These are phyloP conservation scores for Wickerhamomyces xylosicus DNA, from an alignment of 805 yeast genomes.

Conservation along the genomic window DNA sequence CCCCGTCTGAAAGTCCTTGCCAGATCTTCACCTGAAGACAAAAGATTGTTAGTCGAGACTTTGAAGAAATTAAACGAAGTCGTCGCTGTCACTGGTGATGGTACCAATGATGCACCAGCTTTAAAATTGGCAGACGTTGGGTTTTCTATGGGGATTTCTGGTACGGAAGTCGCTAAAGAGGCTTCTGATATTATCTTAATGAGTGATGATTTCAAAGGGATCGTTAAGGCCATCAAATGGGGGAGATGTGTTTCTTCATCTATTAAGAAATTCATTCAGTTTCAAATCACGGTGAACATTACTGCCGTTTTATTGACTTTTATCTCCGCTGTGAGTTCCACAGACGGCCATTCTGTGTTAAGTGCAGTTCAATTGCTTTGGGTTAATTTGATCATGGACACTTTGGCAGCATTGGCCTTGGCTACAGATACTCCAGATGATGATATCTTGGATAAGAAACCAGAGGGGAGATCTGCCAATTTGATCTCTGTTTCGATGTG, in stretches of 20 bases:
- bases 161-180: conserved; percentile 98
- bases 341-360: conserved; percentile 73
- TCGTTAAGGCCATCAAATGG: conserved; percentile 96
- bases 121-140: conserved; percentile 95
- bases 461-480: conserved; percentile 72
- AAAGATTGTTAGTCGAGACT: conserved; percentile 74
- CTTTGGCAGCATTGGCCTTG: conserved; percentile 92
- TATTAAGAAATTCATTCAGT: conserved; percentile 91
- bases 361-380: conserved; percentile 96
- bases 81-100: conserved; percentile 99
- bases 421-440: conserved; percentile 97
- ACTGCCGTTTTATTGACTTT: conserved; percentile 95
- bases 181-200: conserved; percentile 87
- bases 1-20: conserved; percentile 81
- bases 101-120: conserved; percentile 98
- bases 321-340: conserved; percentile 82
- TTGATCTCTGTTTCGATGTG: conserved; percentile 89
- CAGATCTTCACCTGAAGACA: conserved; percentile 93
- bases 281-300: conserved; percentile 90
- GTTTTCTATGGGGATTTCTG: conserved; percentile 96
- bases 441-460: conserved; percentile 65
- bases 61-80: conserved; percentile 77
- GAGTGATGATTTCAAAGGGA: conserved; percentile 91
- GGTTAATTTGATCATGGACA: conserved; percentile 98
- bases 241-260: conserved; percentile 95